Base-by-base conservation (phyloP, 2,329 filamentous ascomycete genomes). In the Colletotrichum liriopes region DNA sequence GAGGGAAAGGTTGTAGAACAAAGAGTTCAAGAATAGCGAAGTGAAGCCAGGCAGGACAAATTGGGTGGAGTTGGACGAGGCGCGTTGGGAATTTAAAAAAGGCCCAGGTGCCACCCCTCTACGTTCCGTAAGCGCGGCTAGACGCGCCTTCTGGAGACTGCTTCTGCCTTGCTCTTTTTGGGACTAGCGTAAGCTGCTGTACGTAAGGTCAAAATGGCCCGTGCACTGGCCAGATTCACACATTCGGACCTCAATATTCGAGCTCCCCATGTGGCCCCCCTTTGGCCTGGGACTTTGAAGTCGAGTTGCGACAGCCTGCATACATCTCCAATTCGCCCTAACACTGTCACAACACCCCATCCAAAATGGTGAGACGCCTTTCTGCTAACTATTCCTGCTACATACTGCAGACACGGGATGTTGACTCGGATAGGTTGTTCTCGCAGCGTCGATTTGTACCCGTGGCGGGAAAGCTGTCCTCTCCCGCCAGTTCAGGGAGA, bases 391-490 rank as follows among this genome's bases (percentile, higher is more conserved):
- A 3, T 2, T 23, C 14, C 29, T 11, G n/a, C 16, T 16, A 6
- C 4, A 11, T 23, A 12, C 49, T 41, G 16, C 29, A 18, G 49
- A 23, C 43, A 58, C 32, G 43, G 8, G 11, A 73, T 70, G 65
- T 70, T 74, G 58, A 74, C 58, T 52, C n/a, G 9, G 14, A 47
- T 52, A 98, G 96, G 96, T 99, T 83, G 94, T 99, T 84, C 94
- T 99, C 83, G 96, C 96, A 84, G 96, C 96, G 80, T 98, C 96
- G 80, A 98, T 99, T 88, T 98, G 96, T 86, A 99, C 97, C 83
- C 92, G 96, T 78, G 96, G 96, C 83, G 96, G 96, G 83, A 99
- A 99, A 89, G 94, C 96, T 84, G 95, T 99, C 81, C 93, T 99
- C 83, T 98, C 96, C 76, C 93, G 97, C 80, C 95, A 98, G 86